A percentile compares a stretch with the other conserved stretches of the same genome.
phyloP scores from a whole-genome alignment of 2,329 filamentous ascomycete species.

The Talaromyces marneffei region DNA sequence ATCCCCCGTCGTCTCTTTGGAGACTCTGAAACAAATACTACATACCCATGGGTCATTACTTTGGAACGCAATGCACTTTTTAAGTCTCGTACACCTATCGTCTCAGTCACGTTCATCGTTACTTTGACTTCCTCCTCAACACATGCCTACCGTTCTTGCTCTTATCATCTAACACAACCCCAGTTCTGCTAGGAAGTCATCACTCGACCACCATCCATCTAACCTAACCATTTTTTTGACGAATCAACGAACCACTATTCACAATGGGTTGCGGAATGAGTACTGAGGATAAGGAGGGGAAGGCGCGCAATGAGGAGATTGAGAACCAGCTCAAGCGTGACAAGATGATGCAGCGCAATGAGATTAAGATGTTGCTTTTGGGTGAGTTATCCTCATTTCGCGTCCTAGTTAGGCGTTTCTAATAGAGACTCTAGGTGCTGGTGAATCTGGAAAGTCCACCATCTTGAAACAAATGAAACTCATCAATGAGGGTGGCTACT shows the following conservation, averaged over 20 bases:
- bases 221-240: slow-evolving; percentile 1
- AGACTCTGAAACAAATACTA: not conserved
- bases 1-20: not conserved
- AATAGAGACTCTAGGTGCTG: no score
- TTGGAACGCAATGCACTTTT: not conserved
- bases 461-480: slow-evolving; percentile 98
- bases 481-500: slow-evolving; percentile 98
- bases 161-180: slow-evolving; percentile 1
- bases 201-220: not conserved
- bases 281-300: slow-evolving; percentile 99
- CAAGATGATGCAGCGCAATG: slow-evolving; percentile 97
- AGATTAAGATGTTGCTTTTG: slow-evolving; percentile 99
- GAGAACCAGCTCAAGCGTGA: slow-evolving; percentile 98
- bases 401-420: no score
- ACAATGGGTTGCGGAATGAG: slow-evolving; percentile 99
- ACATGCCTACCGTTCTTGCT: not conserved
- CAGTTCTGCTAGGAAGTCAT: not conserved
- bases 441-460: slow-evolving; percentile 94
- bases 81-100: not conserved
- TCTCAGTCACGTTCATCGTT: not conserved
- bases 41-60: not conserved
- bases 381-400: no score
- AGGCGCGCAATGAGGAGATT: slow-evolving; percentile 99
- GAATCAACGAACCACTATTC: slow-evolving; percentile 38
- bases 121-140: not conserved